Percentiles rank a stretch among this genome's conserved stretches.
These are phyloP conservation scores for Talaromyces marneffei DNA, from an alignment of 2,329 filamentous ascomycete genomes.

Conservation along the genomic window DNA sequence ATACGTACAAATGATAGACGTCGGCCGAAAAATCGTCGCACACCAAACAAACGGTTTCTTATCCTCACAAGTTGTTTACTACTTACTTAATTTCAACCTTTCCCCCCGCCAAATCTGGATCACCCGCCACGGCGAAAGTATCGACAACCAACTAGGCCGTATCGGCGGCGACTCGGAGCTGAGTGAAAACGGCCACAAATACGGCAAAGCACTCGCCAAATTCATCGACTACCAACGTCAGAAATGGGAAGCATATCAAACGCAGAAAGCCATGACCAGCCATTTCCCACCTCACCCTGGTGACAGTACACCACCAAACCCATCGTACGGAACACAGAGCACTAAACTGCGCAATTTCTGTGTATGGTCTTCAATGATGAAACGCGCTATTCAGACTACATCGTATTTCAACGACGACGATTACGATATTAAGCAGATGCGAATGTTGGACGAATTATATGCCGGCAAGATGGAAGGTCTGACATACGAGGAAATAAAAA, in stretches of 20 bases:
- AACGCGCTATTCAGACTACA: slow-evolving; percentile 79
- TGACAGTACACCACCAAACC: slow-evolving; percentile 91
- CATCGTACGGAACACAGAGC: slow-evolving; percentile 55
- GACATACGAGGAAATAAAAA: slow-evolving; percentile 84
- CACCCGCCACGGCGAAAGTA: slow-evolving; percentile 85
- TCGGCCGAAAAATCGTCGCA: slow-evolving; percentile 87
- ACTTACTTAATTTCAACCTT: slow-evolving; percentile 93
- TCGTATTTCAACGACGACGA: slow-evolving; percentile 92
- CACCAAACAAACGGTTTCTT: slow-evolving; percentile 89
- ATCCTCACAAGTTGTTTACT: slow-evolving; percentile 85
- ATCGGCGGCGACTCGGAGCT: slow-evolving; percentile 87
- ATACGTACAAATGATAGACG: slow-evolving; percentile 97
- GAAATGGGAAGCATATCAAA: slow-evolving; percentile 77
- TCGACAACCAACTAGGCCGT: slow-evolving; percentile 79
- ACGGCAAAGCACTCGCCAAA: slow-evolving; percentile 69
- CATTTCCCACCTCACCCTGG: slow-evolving; percentile 87
- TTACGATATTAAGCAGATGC: slow-evolving; percentile 95
- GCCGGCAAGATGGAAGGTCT: slow-evolving; percentile 89
- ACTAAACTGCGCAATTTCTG: slow-evolving; percentile 80
- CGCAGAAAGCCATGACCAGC: slow-evolving; percentile 66
- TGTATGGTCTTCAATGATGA: slow-evolving; percentile 97
- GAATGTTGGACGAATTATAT: slow-evolving; percentile 95
- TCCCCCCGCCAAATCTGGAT: slow-evolving; percentile 97
- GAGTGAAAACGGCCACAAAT: slow-evolving; percentile 71
- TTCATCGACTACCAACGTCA: slow-evolving; percentile 79